A percentile compares a stretch with the other conserved stretches of the same genome.
Conservation (phyloP, 2,329 filamentous ascomycete species). For the Sphaerostilbella broomeana region DNA sequence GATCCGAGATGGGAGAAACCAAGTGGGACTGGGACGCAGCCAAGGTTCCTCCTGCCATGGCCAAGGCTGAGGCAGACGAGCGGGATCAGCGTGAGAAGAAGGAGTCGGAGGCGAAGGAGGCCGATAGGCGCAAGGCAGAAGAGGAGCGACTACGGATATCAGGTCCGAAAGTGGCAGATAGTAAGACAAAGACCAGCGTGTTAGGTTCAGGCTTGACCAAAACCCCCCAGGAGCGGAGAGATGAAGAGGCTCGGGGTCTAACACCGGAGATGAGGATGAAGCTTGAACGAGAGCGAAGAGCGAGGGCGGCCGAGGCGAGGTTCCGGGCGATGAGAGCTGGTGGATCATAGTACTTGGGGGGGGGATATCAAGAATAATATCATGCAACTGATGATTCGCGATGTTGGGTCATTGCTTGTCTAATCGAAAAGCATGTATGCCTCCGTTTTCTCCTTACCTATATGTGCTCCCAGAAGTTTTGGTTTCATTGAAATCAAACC, state of each 20-base stretch:
- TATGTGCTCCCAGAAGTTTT: too few relatives aligned
- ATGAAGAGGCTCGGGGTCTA: conserved; percentile 77
- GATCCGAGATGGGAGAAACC: conserved; percentile 70
- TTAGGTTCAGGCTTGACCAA: conserved; percentile 53
- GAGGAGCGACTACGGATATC: conserved; percentile 65
- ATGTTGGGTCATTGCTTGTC: too few relatives aligned
- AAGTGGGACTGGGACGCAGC: conserved; percentile 74
- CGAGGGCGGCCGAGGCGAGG: conserved; percentile 85
- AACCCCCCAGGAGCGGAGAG: conserved; percentile 71
- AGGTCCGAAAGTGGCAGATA: conserved; percentile 49
- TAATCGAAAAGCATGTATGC: too few relatives aligned
- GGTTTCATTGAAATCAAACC: too few relatives aligned
- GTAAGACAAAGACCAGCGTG: conserved; percentile 46
- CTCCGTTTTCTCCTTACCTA: too few relatives aligned
- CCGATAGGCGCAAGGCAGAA: conserved; percentile 64
- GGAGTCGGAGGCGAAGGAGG: conserved; percentile 61
- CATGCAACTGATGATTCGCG: too few relatives aligned
- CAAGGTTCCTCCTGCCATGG: conserved; percentile 64
- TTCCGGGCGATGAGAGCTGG: conserved; percentile 53
- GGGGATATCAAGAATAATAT: too few relatives aligned
- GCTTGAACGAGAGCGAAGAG: conserved; percentile 81
- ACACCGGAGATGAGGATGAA: conserved; percentile 80
- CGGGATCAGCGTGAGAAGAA: conserved; percentile 64
- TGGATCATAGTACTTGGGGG: conserved; percentile 10
- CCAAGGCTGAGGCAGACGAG: conserved; percentile 62